Base-by-base conservation (phyloP, 2,329 filamentous ascomycete species). In the Xylariaceae sp. region DNA sequence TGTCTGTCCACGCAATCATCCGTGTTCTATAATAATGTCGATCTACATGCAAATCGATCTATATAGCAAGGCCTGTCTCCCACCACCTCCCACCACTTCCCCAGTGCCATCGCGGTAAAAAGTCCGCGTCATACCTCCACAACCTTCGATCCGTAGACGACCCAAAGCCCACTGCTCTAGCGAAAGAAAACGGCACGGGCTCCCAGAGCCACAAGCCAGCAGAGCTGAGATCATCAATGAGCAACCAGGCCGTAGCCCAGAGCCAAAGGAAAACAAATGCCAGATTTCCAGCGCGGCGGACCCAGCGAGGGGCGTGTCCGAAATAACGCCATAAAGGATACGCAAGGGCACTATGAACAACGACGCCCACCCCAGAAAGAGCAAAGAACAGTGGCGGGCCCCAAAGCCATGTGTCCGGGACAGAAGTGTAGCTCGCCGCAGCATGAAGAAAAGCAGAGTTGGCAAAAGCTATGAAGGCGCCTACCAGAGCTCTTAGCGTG, bases 141-240 rank as follows among this genome's bases (percentile, higher is more conserved):
- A 51, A 20, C 20, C 47, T 45, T 37, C 38, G 40, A 40, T 55
- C 50, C 8, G 19, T 34, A n/a, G n/a, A n/a, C n/a, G n/a, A n/a
- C 17, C 50, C 47, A 19, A 54, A 23, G 6, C 52, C 50, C 27
- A 25, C 84, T 69, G 0, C 86, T 86, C 27, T 84, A 70, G 0
- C 86, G 84, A 49, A n/a, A 12, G 14, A 91, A 25, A 92, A 53
- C 0, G 90, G 88, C n/a, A 95, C 67, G 0, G 89, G 88, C 64
- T 96, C 89, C 50, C 82, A 81, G 12, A 94, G 65, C 86, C 87
- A 95, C 0, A 95, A 59, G 0, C 88, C 89, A 1, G 81, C 77
- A 10, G 76, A 73, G 0, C 83, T 77, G 61, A 95, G 82, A 58
- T 96, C 91, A 60, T 95, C 81, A 10, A 82, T 71, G n/a, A 95